Percentiles rank a stretch among this genome's conserved stretches.
Evolutionary conservation across 2,329 filamentous ascomycete genomes (phyloP).

Genomic region (Xylaria sp.): DNA sequence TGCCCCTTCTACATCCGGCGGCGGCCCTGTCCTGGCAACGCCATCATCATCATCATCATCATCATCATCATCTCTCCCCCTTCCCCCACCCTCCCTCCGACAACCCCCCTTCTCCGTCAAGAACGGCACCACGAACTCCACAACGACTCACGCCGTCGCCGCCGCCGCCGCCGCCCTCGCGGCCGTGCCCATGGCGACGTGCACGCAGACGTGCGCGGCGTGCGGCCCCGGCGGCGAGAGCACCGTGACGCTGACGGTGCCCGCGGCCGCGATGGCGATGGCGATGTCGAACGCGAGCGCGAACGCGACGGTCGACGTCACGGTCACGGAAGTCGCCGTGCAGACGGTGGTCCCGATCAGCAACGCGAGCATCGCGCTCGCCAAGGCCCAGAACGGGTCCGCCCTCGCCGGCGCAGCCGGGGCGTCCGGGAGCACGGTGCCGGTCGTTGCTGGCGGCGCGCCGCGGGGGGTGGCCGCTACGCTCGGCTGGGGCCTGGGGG

Average conservation of each 20-base stretch:
- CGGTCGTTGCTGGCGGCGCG: slow-evolving; percentile 15
- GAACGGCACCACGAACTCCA: neutral
- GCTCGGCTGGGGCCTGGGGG: slow-evolving; percentile 24
- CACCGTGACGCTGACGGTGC: slow-evolving; percentile 40
- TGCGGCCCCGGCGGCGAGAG: slow-evolving; percentile 38
- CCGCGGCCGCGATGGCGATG: slow-evolving; percentile 25
- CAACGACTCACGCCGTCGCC: neutral
- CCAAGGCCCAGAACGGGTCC: too few species aligned
- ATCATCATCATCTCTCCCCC: too few species aligned
- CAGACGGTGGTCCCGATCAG: slow-evolving; percentile 34
- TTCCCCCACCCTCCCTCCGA: neutral
- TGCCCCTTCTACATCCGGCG: too few species aligned
- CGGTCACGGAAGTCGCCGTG: slow-evolving; percentile 23
- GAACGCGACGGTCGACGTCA: slow-evolving; percentile 10
- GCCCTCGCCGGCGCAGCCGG: too few species aligned
- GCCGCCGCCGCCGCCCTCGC: neutral
- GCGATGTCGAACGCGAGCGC: too few species aligned
- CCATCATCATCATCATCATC: too few species aligned
- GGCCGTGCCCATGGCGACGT: slow-evolving; percentile 34
- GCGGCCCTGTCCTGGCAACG: too few species aligned
- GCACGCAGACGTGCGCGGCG: slow-evolving; percentile 34
- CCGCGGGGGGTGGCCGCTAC: slow-evolving; percentile 1
- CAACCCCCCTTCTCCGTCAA: slow-evolving; percentile 4
- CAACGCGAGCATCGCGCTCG: slow-evolving; percentile 1
- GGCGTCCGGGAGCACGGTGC: slow-evolving; percentile 3